Percentiles rank a stretch among this genome's conserved stretches.
Evolutionary conservation across 768 basidiomycete species (phyloP).

Genomic region (Sporobolomyces phaffii): DNA sequence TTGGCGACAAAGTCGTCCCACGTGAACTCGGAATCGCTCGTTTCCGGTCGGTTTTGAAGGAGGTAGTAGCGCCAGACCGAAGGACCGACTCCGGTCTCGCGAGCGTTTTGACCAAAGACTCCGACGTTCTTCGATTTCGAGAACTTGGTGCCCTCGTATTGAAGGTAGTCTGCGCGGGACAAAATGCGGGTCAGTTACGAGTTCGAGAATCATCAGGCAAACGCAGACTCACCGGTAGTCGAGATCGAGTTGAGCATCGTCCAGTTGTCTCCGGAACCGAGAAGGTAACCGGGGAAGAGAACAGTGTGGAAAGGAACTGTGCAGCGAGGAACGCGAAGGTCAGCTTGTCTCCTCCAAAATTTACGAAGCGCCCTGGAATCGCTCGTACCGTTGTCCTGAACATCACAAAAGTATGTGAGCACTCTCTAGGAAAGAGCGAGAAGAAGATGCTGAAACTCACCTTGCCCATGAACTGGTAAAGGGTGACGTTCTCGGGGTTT

Average conservation of each 20-base stretch:
- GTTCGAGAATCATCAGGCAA: not conserved
- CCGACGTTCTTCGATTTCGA: conserved; percentile 95
- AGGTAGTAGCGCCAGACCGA: conserved; percentile 98
- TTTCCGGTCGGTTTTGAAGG: conserved; percentile 85
- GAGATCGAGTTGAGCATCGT: conserved; percentile 89
- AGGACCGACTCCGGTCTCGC: conserved; percentile 83
- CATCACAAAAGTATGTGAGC: too few relatives aligned
- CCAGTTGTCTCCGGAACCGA: conserved; percentile 87
- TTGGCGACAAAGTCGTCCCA: conserved; percentile 90
- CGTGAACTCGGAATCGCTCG: conserved; percentile 88
- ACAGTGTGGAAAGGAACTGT: conserved; percentile 92
- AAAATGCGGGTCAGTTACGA: not conserved
- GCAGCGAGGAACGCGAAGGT: not conserved
- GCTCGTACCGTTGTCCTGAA: conserved; percentile 26
- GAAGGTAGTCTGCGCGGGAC: conserved; percentile 69
- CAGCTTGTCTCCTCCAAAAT: not conserved
- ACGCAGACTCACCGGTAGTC: conserved; percentile 71
- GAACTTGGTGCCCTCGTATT: conserved; percentile 98
- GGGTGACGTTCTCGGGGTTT: conserved; percentile 74
- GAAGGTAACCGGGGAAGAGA: conserved; percentile 81
- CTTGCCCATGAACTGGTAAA: conserved; percentile 99
- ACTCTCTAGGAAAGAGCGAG: too few relatives aligned
- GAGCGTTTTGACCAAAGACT: conserved; percentile 91
- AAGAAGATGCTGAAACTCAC: too few relatives aligned
- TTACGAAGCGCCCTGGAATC: too few relatives aligned